Evolutionary conservation across 768 basidiomycete genomes (phyloP).

Genomic region (Pleurotus sapidus): DNA sequence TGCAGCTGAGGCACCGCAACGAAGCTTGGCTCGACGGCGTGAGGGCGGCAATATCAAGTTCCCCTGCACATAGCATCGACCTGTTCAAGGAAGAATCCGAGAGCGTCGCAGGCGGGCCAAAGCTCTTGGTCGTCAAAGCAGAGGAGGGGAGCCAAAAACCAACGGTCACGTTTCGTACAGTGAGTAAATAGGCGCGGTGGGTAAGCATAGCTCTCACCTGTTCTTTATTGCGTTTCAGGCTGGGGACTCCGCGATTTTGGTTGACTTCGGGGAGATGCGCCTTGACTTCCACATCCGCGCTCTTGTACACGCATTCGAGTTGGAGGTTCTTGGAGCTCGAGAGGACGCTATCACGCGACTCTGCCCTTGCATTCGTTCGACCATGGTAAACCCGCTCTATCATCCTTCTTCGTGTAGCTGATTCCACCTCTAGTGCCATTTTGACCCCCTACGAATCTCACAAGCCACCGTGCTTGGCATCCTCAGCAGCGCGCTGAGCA

Average conservation of each 20-base stretch:
- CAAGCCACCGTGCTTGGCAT: constrained; percentile 40
- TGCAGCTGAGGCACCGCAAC: constrained; percentile 19
- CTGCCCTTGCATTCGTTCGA: constrained; percentile 54
- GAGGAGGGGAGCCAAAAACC: constrained; percentile 19
- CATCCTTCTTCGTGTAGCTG: not conserved
- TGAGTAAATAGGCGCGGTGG: constrained; percentile 16
- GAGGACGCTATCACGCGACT: constrained; percentile 37
- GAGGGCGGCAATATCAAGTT: not conserved
- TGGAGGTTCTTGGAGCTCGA: constrained; percentile 26
- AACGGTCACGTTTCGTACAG: constrained; percentile 51
- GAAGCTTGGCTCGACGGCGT: constrained; percentile 28
- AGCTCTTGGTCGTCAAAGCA: constrained; percentile 28
- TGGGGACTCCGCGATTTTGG: constrained; percentile 60
- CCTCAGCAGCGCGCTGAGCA: constrained; percentile 34
- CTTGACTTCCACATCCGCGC: constrained; percentile 54
- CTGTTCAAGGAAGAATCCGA: not conserved
- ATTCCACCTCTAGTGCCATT: constrained; percentile 39
- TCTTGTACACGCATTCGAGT: constrained; percentile 55
- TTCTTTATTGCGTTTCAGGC: constrained; percentile 36
- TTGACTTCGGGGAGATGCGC: constrained; percentile 58
- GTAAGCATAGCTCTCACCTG: too few species aligned
- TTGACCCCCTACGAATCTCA: constrained; percentile 36
- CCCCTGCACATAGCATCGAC: not conserved
- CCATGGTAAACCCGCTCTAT: constrained; percentile 40
- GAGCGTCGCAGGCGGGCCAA: constrained; percentile 27